A percentile compares a stretch with the other conserved stretches of the same genome.
phyloP scores from a whole-genome alignment of 495 filamentous ascomycete genomes.

The Penicillium pancosmium region DNA sequence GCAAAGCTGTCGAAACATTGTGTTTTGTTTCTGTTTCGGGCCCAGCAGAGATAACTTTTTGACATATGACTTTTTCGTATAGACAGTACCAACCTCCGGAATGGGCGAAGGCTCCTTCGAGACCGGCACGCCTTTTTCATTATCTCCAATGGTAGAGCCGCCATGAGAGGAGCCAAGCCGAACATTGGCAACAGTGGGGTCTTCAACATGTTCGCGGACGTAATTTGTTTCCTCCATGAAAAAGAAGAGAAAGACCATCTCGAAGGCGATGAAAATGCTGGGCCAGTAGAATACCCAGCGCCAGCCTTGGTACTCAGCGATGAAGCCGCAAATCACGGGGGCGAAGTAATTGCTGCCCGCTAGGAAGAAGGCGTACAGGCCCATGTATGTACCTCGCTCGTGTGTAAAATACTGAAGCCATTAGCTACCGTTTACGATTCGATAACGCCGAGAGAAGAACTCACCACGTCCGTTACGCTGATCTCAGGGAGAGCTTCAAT shows the following conservation, averaged over 20 bases:
- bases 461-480: constrained; percentile 60
- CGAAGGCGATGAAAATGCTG: constrained; percentile 60
- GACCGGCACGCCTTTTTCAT: constrained; percentile 24
- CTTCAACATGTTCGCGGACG: constrained; percentile 34
- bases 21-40: constrained; percentile 51
- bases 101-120: constrained; percentile 13
- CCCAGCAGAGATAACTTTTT: constrained; percentile 56
- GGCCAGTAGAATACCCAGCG: constrained; percentile 68
- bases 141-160: constrained; percentile 16
- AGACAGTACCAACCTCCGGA: constrained; percentile 27
- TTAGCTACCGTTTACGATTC: background rate
- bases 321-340: constrained; percentile 68
- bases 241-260: constrained; percentile 63
- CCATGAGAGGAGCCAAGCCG: constrained; percentile 13
- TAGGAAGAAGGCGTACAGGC: constrained; percentile 63
- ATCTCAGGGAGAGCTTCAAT: constrained; percentile 67
- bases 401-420: constrained; percentile 61
- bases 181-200: constrained; percentile 14
- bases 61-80: constrained; percentile 48
- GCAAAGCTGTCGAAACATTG: constrained; percentile 47
- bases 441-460: constrained; percentile 5
- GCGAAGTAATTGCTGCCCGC: constrained; percentile 68
- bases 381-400: constrained; percentile 66
- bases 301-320: constrained; percentile 64
- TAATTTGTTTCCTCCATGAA: constrained; percentile 75